phyloP scores from a whole-genome alignment of 2,329 filamentous ascomycete species.

The Fusarium nisikadoi region DNA sequence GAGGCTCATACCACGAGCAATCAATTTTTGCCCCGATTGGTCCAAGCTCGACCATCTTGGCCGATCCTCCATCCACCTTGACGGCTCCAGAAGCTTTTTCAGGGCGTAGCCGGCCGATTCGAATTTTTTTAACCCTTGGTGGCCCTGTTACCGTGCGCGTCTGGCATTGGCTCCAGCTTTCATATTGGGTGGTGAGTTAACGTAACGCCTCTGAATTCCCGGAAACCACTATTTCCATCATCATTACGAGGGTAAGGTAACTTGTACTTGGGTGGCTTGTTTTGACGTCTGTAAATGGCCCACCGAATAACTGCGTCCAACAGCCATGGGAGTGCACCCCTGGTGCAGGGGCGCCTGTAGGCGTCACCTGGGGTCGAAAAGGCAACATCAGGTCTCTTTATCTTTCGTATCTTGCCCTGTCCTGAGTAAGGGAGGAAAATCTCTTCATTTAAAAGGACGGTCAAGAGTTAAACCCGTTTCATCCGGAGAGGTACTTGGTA shows the following conservation, averaged over 20 bases:
- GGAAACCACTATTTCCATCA: conserved; percentile 19
- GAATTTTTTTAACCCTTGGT: conserved; percentile 1
- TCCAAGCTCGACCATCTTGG: conserved; percentile 14
- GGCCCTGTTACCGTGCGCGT: not conserved
- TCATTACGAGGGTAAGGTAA: conserved; percentile 33
- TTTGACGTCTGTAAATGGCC: conserved; percentile 8
- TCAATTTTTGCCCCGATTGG: conserved; percentile 44
- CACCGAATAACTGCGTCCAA: conserved; percentile 9
- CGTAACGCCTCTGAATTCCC: conserved; percentile 26
- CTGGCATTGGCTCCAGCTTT: conserved; percentile 29
- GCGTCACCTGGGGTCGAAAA: conserved; percentile 39
- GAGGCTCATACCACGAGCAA: conserved; percentile 38
- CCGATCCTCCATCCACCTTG: conserved; percentile 31
- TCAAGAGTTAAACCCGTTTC: conserved; percentile 28
- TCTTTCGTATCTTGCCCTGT: conserved; percentile 17
- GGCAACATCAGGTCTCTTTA: conserved; percentile 33
- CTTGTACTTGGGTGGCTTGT: conserved; percentile 25
- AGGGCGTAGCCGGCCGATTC: conserved; percentile 13
- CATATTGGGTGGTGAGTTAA: conserved; percentile 34
- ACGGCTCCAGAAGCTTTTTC: conserved; percentile 33
- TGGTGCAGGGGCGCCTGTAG: conserved; percentile 37
- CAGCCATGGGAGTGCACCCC: conserved; percentile 27
- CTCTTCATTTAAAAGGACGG: conserved; percentile 30
- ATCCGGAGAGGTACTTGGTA: conserved; percentile 27
- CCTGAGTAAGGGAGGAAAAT: conserved; percentile 12